phyloP scores from a whole-genome alignment of 2,329 filamentous ascomycete genomes.

The Pseudogymnoascus sp. region DNA sequence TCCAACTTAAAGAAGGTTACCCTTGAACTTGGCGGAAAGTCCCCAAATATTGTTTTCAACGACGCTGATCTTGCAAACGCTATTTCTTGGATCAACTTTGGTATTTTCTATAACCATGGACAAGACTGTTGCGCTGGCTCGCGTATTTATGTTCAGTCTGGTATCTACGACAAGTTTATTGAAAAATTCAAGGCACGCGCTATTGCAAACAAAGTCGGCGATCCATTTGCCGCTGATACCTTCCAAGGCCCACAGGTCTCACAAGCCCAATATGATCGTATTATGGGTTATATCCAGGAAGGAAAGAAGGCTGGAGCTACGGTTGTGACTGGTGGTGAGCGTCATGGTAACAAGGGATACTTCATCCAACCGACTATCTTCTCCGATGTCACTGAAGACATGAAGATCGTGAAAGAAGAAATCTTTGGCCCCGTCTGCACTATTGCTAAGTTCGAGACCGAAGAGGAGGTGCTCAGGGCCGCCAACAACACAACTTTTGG shows the following conservation, averaged over 20 bases:
- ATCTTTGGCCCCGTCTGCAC: slow-evolving; percentile 67
- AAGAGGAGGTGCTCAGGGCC: slow-evolving; percentile 55
- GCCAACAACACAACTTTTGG: slow-evolving; percentile 59
- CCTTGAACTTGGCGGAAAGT: slow-evolving; percentile 55
- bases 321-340: slow-evolving; percentile 56
- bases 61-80: slow-evolving; percentile 54
- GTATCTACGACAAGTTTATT: slow-evolving; percentile 63
- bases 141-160: slow-evolving; percentile 60
- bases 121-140: slow-evolving; percentile 50
- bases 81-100: slow-evolving; percentile 52
- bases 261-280: slow-evolving; percentile 60
- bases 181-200: slow-evolving; percentile 57
- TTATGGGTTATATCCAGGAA: slow-evolving; percentile 57
- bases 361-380: slow-evolving; percentile 70
- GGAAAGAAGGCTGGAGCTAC: slow-evolving; percentile 59
- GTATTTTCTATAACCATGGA: slow-evolving; percentile 36
- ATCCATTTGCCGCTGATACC: slow-evolving; percentile 56
- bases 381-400: slow-evolving; percentile 59
- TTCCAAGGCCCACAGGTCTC: slow-evolving; percentile 67
- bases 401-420: slow-evolving; percentile 68
- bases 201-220: slow-evolving; percentile 54
- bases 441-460: slow-evolving; percentile 61
- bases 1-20: slow-evolving; percentile 59
- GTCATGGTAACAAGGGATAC: slow-evolving; percentile 58
- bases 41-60: slow-evolving; percentile 53